Evolutionary conservation across 129 eudicot genomes (phyloP), one percentile per base, ranked within the genome.

Genomic region (Smallanthus sonchifolius): DNA sequence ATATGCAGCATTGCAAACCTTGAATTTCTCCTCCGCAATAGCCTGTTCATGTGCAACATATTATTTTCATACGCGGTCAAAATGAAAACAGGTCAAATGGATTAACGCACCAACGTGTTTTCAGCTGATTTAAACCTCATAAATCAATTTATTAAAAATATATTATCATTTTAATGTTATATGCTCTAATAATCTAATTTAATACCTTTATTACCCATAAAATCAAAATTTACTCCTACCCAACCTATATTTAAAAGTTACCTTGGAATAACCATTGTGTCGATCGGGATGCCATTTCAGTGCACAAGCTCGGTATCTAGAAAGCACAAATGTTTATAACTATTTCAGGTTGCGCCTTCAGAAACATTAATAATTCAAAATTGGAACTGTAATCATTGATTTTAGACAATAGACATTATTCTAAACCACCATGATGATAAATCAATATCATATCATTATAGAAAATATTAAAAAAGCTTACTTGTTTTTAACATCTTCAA

Each of bases 251-350:
- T n/a, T 64, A 16, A 7, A 64, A 36, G 2, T 38, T 17, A 89
- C 98, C 94, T 92, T 92, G 65, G 92, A 89, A 74, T 95, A 87
- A 65, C 98, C 96, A 54, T 72, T 86, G 70, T 89, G 98, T 52
- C 98, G 98, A 77, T 92, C 98, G 14, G 98, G 98, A 85, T 92
- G 98, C 96, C 92, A 92, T 84, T 89, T 92, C 63, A 92, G 76
- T 0, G 98, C 96, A 73, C 95, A 89, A 56, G 87, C 84, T 74
- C 98, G 94, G 60, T 89, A 92, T 59, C 96, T 92, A 87, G 39
- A 79, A 69, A 72, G 57, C 34, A 35, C 37, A 70, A 56, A 36
- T 16, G 63, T 35, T 35, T 4, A 17, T 52, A 36, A 52, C 19
- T 36, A 35, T 17, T 47, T 15, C 2, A 34, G 5, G 15, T 36